Conservation (phyloP, 306 rosid genomes). For the Quercus parvula region DNA sequence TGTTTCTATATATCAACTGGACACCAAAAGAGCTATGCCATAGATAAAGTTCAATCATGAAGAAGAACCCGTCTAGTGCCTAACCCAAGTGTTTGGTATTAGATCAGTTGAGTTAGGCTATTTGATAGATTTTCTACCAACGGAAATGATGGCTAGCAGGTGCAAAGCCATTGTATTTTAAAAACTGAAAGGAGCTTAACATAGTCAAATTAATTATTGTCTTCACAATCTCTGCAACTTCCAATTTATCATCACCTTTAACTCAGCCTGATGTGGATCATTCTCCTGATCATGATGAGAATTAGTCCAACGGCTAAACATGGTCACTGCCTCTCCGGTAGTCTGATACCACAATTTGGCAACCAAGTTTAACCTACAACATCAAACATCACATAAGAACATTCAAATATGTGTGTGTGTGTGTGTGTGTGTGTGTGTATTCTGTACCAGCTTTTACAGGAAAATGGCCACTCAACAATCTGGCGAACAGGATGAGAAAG, state of each 20-base stretch:
- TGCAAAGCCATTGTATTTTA: neutral
- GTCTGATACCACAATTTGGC: neutral
- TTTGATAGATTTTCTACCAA: too few species aligned
- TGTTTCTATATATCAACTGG: neutral
- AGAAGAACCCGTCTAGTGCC: neutral
- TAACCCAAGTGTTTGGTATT: neutral
- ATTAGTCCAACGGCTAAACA: constrained; percentile 36
- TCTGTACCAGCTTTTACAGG: neutral
- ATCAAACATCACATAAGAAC: neutral
- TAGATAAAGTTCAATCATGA: neutral
- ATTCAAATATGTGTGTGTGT: neutral
- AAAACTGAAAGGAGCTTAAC: neutral
- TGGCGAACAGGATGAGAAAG: neutral
- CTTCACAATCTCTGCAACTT: neutral
- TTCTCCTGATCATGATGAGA: constrained; percentile 31
- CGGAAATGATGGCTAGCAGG: too few species aligned
- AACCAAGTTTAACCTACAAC: constrained; percentile 8
- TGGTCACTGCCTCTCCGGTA: neutral
- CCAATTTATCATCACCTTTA: constrained; percentile 22
- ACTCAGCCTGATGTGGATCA: constrained; percentile 25
- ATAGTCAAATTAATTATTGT: neutral
- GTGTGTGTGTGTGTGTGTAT: too few species aligned
- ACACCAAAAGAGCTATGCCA: neutral
- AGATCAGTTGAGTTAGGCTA: neutral
- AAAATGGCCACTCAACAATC: neutral